These are phyloP conservation scores for Calonectria honghensis DNA, from an alignment of 2,329 filamentous ascomycete genomes.

Conservation along the genomic window DNA sequence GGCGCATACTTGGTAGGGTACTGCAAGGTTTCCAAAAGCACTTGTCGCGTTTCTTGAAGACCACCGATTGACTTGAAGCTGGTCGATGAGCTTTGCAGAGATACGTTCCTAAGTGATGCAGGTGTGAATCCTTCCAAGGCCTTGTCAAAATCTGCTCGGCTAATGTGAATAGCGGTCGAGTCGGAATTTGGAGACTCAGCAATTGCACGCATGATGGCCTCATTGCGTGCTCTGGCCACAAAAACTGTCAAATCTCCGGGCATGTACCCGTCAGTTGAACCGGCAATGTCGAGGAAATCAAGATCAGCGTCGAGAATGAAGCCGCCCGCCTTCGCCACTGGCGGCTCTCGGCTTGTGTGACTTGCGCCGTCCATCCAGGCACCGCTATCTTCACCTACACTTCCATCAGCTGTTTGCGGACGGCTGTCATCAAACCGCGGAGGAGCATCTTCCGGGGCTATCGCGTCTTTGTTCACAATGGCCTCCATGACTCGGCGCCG, in stretches of 20 bases:
- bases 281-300: constrained; percentile 94
- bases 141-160: constrained; percentile 84
- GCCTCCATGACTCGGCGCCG: constrained; percentile 89
- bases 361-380: constrained; percentile 87
- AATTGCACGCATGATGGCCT: constrained; percentile 92
- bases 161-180: constrained; percentile 76
- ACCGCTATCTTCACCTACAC: constrained; percentile 71
- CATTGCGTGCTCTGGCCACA: constrained; percentile 90
- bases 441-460: constrained; percentile 61
- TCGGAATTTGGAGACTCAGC: constrained; percentile 69
- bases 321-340: constrained; percentile 68
- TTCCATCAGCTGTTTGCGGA: constrained; percentile 74
- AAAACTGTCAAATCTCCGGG: constrained; percentile 92
- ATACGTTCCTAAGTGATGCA: constrained; percentile 94
- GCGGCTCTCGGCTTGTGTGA: constrained; percentile 67
- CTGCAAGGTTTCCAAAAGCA: constrained; percentile 94
- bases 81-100: constrained; percentile 92
- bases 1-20: constrained; percentile 99
- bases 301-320: constrained; percentile 85
- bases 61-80: constrained; percentile 96
- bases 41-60: constrained; percentile 88
- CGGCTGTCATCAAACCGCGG: constrained; percentile 68
- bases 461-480: constrained; percentile 76
- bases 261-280: constrained; percentile 98
- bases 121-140: constrained; percentile 96